A percentile compares a stretch with the other conserved stretches of the same genome.
Evolutionary conservation across 768 basidiomycete genomes (phyloP).

Genomic region (Mycena polygramma): DNA sequence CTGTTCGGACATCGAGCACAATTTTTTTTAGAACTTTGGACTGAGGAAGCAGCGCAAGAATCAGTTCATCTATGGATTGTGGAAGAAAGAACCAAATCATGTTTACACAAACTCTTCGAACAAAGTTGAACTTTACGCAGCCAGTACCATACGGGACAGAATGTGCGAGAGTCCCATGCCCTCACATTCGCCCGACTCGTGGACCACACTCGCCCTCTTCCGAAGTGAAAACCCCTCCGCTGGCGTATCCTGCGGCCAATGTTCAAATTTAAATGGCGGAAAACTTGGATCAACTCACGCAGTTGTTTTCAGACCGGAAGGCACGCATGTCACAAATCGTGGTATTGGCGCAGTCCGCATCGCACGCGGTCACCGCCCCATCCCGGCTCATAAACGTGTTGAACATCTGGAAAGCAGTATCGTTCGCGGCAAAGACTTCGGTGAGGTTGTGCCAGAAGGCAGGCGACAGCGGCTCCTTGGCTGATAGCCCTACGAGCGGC

Average conservation of each 20-base stretch:
- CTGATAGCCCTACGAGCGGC: constrained; percentile 42
- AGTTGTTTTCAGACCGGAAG: constrained; percentile 45
- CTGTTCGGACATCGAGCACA: neutral
- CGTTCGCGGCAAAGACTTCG: constrained; percentile 48
- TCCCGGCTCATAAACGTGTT: constrained; percentile 45
- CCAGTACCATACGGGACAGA: constrained; percentile 22
- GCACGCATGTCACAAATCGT: constrained; percentile 51
- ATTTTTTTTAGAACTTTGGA: too few relatives aligned
- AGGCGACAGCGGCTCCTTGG: constrained; percentile 47
- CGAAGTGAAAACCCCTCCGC: constrained; percentile 11
- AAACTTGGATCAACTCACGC: constrained; percentile 31
- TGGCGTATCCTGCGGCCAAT: constrained; percentile 14
- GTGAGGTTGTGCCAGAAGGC: constrained; percentile 58
- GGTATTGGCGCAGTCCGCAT: constrained; percentile 41
- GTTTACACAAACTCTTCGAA: too few relatives aligned
- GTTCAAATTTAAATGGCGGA: neutral
- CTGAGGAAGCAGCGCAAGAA: too few relatives aligned
- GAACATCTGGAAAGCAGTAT: constrained; percentile 48
- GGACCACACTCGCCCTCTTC: constrained; percentile 1
- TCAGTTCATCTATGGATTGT: too few relatives aligned
- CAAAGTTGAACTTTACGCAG: neutral
- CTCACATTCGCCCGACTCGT: constrained; percentile 25
- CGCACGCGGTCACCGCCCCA: constrained; percentile 42
- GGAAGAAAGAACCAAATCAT: neutral
- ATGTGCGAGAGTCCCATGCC: constrained; percentile 22